Evolutionary conservation across 139 green algal genomes (phyloP).

Genomic region (Closterium sp.): DNA sequence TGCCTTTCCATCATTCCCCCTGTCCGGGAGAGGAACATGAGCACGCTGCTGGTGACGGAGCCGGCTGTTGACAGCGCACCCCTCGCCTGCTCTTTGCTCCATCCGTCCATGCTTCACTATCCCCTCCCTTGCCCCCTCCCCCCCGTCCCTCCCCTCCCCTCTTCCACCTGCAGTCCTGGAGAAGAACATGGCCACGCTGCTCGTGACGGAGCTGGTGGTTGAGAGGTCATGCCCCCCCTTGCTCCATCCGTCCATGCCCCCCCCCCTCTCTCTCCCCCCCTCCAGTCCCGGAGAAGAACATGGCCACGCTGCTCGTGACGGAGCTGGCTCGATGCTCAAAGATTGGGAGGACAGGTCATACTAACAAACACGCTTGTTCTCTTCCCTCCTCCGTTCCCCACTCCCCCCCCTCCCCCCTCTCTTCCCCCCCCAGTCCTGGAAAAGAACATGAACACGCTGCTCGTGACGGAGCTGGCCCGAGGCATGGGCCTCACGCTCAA

Average conservation of each 20-base stretch:
- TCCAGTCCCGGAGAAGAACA: too few relatives aligned
- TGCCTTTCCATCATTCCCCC: background rate
- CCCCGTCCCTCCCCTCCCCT: background rate
- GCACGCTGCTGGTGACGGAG: too few relatives aligned
- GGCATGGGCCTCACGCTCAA: conserved; percentile 89
- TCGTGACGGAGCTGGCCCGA: conserved; percentile 92
- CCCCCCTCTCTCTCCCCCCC: too few relatives aligned
- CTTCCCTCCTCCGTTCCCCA: background rate
- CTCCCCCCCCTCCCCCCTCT: background rate
- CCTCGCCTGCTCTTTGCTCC: background rate
- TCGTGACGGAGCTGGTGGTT: conserved; percentile 96
- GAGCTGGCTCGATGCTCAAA: too few relatives aligned
- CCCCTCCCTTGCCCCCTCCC: background rate
- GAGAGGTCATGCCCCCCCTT: too few relatives aligned
- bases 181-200: conserved; percentile 76
- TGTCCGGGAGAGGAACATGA: too few relatives aligned
- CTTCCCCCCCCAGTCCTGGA: background rate
- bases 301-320: too few relatives aligned
- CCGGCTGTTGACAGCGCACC: too few relatives aligned
- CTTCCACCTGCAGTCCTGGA: background rate
- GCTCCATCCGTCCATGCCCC: too few relatives aligned
- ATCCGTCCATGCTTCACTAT: background rate
- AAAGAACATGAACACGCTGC: conserved; percentile 76
- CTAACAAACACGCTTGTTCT: too few relatives aligned
- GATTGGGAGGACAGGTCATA: too few relatives aligned